phyloP scores from a whole-genome alignment of 179 eudicot genomes.

The Amaranthus tricolor region DNA sequence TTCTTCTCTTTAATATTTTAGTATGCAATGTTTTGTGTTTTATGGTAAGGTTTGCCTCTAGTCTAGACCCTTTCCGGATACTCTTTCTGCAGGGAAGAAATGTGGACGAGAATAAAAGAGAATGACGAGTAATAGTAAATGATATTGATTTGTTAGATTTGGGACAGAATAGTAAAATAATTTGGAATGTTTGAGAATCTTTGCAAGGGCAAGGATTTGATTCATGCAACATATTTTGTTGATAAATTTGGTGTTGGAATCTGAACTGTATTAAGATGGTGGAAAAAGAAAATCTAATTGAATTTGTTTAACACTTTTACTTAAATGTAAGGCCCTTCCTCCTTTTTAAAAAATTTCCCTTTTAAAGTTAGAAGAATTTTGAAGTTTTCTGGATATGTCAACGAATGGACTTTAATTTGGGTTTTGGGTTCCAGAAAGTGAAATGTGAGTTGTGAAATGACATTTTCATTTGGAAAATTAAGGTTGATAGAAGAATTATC shows the following conservation, averaged over 20 bases:
- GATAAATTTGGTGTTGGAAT: background rate
- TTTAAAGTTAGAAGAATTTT: background rate
- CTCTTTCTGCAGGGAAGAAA: background rate
- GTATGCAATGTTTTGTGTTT: background rate
- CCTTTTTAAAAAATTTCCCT: background rate
- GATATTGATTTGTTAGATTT: background rate
- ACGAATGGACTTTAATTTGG: conserved; percentile 1
- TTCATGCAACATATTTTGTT: background rate
- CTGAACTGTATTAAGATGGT: background rate
- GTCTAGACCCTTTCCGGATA: background rate
- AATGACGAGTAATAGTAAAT: too few species aligned
- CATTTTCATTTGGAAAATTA: too few species aligned
- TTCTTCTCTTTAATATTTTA: background rate
- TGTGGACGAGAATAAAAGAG: too few species aligned
- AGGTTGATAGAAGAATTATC: background rate
- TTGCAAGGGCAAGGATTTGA: background rate
- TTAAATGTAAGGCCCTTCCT: background rate
- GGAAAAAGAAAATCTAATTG: background rate
- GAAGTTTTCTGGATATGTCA: background rate
- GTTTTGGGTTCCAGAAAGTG: background rate
- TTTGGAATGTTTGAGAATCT: background rate
- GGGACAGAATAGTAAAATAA: background rate
- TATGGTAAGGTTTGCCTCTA: background rate
- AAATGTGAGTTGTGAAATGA: background rate
- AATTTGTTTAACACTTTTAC: background rate